Percentiles rank a stretch among this genome's conserved stretches.
Evolutionary conservation across 495 filamentous ascomycete species (phyloP).

Genomic region (Tetracladium marchalianum): DNA sequence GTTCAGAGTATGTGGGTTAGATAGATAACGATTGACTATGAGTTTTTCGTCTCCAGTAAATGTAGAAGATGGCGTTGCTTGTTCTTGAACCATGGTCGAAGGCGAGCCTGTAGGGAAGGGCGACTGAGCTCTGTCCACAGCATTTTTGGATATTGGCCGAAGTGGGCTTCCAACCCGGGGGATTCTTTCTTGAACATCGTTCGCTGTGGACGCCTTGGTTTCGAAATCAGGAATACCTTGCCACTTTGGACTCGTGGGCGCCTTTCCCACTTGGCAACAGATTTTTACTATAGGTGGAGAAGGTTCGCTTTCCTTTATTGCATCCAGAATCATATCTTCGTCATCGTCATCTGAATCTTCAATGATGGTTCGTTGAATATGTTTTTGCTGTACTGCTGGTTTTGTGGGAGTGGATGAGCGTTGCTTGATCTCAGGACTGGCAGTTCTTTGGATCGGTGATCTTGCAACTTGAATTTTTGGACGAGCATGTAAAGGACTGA

Average conservation of each 20-base stretch:
- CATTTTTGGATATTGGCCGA: slow-evolving; percentile 11
- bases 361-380: slow-evolving; percentile 18
- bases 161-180: slow-evolving; percentile 15
- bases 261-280: slow-evolving; percentile 1
- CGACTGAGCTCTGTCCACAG: slow-evolving; percentile 18
- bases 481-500: not conserved
- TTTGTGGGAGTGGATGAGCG: too few relatives aligned
- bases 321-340: slow-evolving; percentile 13
- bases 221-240: slow-evolving; percentile 1
- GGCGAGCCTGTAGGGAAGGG: slow-evolving; percentile 26
- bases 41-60: slow-evolving; percentile 12
- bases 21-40: slow-evolving; percentile 18
- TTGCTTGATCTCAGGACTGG: not conserved
- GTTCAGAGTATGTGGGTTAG: slow-evolving; percentile 4
- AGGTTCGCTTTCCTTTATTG: slow-evolving; percentile 1
- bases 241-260: slow-evolving; percentile 1
- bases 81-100: not conserved
- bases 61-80: slow-evolving; percentile 7
- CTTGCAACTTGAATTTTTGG: slow-evolving; percentile 14
- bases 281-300: slow-evolving; percentile 6
- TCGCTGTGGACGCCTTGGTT: not conserved
- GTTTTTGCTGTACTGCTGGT: not conserved
- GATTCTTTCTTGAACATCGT: slow-evolving; percentile 2
- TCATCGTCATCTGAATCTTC: slow-evolving; percentile 42
- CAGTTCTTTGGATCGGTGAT: slow-evolving; percentile 6